Conservation (phyloP, 2,329 filamentous ascomycete genomes). For the Nigrospora sphaerica region DNA sequence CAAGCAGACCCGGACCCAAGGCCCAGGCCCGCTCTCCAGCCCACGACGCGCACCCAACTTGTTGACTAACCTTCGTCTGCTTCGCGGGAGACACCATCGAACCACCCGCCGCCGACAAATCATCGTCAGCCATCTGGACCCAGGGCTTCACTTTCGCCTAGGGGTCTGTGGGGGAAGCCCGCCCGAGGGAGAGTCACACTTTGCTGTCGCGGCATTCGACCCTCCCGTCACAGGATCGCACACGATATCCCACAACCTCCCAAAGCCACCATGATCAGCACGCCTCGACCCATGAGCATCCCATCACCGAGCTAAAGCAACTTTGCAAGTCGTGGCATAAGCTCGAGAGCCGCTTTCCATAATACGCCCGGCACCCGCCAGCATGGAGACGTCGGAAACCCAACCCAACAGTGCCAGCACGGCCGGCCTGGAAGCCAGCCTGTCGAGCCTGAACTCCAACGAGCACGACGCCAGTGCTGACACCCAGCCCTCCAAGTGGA, state of each 20-base stretch:
- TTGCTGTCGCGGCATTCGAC: background rate
- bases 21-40: too few relatives aligned
- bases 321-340: constrained; percentile 4
- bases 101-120: background rate
- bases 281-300: constrained; percentile 3
- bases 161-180: constrained; percentile 1
- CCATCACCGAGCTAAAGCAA: constrained; percentile 5
- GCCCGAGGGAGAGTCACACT: background rate
- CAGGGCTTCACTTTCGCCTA: background rate
- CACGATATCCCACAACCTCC: background rate
- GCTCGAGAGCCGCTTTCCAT: background rate
- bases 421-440: constrained; percentile 21
- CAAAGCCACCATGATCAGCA: constrained; percentile 5
- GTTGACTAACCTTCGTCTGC: background rate
- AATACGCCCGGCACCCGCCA: constrained; percentile 3
- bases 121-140: constrained; percentile 1
- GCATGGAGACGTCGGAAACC: constrained; percentile 8
- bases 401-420: constrained; percentile 17
- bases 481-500: constrained; percentile 23
- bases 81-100: background rate
- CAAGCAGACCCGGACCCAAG: too few relatives aligned
- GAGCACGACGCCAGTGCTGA: constrained; percentile 23
- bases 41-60: too few relatives aligned
- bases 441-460: constrained; percentile 22
- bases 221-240: background rate